Base-by-base conservation (phyloP, 1,284 basidiomycete genomes). In the Macrocystidia cucumis region DNA sequence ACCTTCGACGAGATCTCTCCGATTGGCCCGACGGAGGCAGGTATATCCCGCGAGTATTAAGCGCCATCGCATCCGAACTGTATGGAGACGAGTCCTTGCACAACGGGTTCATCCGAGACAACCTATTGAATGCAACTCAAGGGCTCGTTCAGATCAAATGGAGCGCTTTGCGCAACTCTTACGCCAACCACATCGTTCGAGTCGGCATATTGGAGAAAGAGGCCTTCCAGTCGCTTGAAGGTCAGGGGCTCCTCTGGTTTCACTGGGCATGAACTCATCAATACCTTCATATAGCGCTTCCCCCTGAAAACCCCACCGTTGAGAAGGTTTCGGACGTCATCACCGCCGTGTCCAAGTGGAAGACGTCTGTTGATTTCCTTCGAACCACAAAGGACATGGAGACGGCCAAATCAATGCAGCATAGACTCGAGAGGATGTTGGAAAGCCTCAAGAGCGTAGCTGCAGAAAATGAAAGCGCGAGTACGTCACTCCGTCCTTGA, bases 221-320 rank as follows among this genome's bases (percentile, higher is more conserved):
- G 27, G 37, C 5, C 36, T 51, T 30, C 16, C 30, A 3, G 36
- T 18, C n/a, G 48, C 47, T 0, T 11, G 20, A 1, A 19, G 20
- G 3, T 48, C 49, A 0, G n/a, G n/a, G n/a, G n/a, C n/a, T 51
- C 53, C 30, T 19, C 44, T 16, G 45, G 54, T 53, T 36, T 33
- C 19, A 24, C 0, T 29, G 21, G 7, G n/a, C 29, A 22, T 14
- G 11, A 18, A 12, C 34, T 21, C 14, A 1, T 9, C 16, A 17
- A 32, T 20, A 20, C 9, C 23, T 19, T 30, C 13, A 16, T 21
- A 30, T 9, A 54, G 50, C 35, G 9, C 38, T 54, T 8, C 37
- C 40, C 8, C 31, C 38, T 0, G 41, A 39, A 0, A 34, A 38
- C 14, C 29, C 35, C 1, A 56, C 43, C 0, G 51, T 48, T 23